phyloP scores from a whole-genome alignment of 345 rosid species.

The Populus simonii region DNA sequence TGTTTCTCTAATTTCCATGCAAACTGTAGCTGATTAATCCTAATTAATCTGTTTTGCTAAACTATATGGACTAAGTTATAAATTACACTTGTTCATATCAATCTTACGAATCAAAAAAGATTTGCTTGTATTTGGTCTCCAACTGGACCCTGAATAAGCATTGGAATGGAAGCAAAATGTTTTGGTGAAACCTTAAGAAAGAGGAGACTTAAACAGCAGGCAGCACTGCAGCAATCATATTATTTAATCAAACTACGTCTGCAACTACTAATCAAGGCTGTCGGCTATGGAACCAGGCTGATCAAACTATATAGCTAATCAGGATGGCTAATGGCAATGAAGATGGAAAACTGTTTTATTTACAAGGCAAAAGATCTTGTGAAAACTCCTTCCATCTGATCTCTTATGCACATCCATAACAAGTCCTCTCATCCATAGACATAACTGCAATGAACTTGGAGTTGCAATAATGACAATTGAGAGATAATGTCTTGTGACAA shows the following conservation, averaged over 20 bases:
- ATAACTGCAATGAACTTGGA: not conserved
- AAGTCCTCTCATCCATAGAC: not conserved
- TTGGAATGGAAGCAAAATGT: no score
- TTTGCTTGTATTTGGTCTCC: no score
- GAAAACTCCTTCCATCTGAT: not conserved
- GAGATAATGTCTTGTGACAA: not conserved
- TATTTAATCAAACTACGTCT: no score
- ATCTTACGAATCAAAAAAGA: no score
- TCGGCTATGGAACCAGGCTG: not conserved
- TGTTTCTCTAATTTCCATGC: no score
- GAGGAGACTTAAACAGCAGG: not conserved
- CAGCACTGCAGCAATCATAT: not conserved
- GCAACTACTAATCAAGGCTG: not conserved
- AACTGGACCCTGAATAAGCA: no score
- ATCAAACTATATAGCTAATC: not conserved
- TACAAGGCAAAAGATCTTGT: not conserved
- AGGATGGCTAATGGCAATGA: not conserved
- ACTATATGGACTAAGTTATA: no score
- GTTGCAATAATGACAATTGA: not conserved
- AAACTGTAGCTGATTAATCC: no score
- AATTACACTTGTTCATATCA: no score
- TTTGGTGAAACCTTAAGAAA: not conserved
- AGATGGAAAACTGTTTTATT: not conserved
- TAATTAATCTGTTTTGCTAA: no score
- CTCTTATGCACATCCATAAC: not conserved